A percentile compares a stretch with the other conserved stretches of the same genome.
phyloP scores from a whole-genome alignment of 106 monocot genomes.

The Cymbidium sinense region DNA sequence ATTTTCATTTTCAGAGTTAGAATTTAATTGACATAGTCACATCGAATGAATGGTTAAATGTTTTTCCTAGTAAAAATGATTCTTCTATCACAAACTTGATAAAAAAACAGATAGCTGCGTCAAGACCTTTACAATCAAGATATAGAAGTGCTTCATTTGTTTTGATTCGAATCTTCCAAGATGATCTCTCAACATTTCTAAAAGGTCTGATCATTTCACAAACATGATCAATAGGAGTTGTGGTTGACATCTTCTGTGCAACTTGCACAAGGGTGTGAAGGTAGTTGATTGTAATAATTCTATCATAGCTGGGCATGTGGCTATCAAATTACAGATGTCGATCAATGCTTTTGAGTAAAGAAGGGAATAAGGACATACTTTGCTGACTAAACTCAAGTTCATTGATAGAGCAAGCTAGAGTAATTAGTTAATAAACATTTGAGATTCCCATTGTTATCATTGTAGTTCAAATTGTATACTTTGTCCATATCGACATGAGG shows the following conservation, averaged over 20 bases:
- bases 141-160: constrained; percentile 68
- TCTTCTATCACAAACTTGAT: constrained; percentile 62
- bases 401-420: no score
- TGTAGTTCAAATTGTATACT: no score
- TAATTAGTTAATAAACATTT: no score
- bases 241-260: constrained; percentile 54
- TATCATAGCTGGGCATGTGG: constrained; percentile 82
- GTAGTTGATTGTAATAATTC: constrained; percentile 80
- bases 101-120: constrained; percentile 63
- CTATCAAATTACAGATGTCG: constrained; percentile 90
- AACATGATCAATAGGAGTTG: constrained; percentile 46
- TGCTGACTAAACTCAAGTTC: no score
- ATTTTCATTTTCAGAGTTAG: constrained; percentile 32
- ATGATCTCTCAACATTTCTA: constrained; percentile 33
- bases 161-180: constrained; percentile 77
- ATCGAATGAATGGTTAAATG: constrained; percentile 70
- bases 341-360: constrained; percentile 89
- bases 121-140: constrained; percentile 75
- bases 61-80: constrained; percentile 62
- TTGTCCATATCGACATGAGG: no score
- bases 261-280: constrained; percentile 75
- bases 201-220: constrained; percentile 65
- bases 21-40: constrained; percentile 67
- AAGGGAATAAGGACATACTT: constrained; percentile 49
- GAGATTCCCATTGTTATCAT: no score